A percentile compares a stretch with the other conserved stretches of the same genome.
These are phyloP conservation scores for Arthrobotrys musiformis DNA, from an alignment of 2,329 filamentous ascomycete genomes.

Conservation along the genomic window DNA sequence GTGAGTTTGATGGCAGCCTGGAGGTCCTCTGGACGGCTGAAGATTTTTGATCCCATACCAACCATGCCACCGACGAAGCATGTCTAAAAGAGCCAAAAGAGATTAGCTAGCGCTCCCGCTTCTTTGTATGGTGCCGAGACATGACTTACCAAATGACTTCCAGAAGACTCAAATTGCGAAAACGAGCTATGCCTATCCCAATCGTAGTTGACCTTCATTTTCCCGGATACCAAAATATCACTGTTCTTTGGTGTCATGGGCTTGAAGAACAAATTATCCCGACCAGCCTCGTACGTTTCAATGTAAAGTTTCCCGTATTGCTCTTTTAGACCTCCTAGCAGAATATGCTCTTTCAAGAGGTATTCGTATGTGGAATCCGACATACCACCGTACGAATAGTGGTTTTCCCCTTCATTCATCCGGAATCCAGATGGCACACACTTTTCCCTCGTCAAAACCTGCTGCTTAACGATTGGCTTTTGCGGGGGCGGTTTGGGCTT, in stretches of 20 bases:
- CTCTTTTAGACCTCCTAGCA: conserved; percentile 78
- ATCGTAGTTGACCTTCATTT: conserved; percentile 66
- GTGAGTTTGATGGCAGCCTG: conserved; percentile 73
- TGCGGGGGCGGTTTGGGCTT: background rate
- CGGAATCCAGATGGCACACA: conserved; percentile 39
- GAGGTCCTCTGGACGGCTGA: conserved; percentile 70
- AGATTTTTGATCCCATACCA: conserved; percentile 73
- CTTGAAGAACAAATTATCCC: conserved; percentile 78
- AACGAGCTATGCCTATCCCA: conserved; percentile 58
- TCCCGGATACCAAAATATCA: conserved; percentile 79
- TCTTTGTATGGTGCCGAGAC: background rate
- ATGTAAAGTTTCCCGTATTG: conserved; percentile 79
- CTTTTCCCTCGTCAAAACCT: conserved; percentile 62
- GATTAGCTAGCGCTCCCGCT: background rate
- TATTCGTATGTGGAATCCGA: conserved; percentile 79
- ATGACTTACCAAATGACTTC: conserved; percentile 56
- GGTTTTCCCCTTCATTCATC: conserved; percentile 56
- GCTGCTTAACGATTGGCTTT: conserved; percentile 49
- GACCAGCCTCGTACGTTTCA: conserved; percentile 73
- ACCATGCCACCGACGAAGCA: conserved; percentile 79
- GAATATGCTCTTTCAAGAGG: conserved; percentile 76
- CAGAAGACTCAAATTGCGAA: conserved; percentile 56
- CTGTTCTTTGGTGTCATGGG: conserved; percentile 76
- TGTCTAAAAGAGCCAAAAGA: conserved; percentile 64
- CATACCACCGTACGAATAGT: conserved; percentile 72